Conservation (phyloP, 345 rosid genomes). For the Syzygium aqueum region DNA sequence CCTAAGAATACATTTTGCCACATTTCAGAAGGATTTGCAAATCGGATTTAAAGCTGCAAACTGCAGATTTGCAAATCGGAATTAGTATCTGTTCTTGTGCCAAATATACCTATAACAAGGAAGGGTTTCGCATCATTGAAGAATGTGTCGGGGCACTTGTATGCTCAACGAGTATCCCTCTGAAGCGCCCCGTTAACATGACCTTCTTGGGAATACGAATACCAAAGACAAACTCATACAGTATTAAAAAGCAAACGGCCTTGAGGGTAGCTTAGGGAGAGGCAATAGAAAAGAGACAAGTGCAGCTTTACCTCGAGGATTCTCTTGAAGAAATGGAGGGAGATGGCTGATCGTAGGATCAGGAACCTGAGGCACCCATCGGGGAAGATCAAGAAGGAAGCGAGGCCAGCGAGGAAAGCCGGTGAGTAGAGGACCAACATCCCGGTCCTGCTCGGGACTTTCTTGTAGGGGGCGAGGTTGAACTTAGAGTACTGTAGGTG, state of each 20-base stretch:
- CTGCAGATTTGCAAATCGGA: neutral
- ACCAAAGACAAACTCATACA: neutral
- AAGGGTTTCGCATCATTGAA: neutral
- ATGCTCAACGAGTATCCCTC: neutral
- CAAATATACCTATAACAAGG: neutral
- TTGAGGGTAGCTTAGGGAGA: neutral
- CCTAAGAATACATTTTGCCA: neutral
- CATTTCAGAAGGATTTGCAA: neutral
- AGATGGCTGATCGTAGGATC: conserved; percentile 37
- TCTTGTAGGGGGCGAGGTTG: neutral
- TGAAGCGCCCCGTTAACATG: neutral
- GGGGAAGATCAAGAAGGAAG: conserved; percentile 36
- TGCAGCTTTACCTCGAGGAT: conserved; percentile 27
- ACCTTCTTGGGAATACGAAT: neutral
- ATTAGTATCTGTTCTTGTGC: neutral
- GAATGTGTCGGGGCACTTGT: neutral
- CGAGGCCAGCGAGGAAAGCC: conserved; percentile 37
- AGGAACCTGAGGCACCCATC: conserved; percentile 34
- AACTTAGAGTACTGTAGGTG: conserved; percentile 17
- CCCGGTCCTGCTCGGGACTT: conserved; percentile 40
- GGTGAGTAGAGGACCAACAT: conserved; percentile 59
- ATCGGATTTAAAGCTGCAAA: neutral
- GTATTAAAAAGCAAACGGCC: neutral
- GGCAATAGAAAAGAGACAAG: neutral
- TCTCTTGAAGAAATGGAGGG: conserved; percentile 73